phyloP scores from a whole-genome alignment of 805 yeast species.

The Yarrowia bubula region DNA sequence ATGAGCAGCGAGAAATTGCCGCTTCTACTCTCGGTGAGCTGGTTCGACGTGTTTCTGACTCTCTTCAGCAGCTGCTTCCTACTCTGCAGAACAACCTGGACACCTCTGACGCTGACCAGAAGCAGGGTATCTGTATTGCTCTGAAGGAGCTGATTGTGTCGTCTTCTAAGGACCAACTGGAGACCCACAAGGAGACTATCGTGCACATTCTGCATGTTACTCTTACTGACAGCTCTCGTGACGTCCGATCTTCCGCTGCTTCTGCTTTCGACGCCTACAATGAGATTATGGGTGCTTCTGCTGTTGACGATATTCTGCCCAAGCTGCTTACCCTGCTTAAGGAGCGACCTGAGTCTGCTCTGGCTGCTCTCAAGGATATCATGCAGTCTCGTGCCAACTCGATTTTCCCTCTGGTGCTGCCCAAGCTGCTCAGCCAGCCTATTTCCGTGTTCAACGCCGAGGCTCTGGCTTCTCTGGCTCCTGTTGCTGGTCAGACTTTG shows the following conservation, averaged over 20 bases:
- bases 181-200: constrained; percentile 63
- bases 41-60: constrained; percentile 86
- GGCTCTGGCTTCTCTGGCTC: constrained; percentile 81
- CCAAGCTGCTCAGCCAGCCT: constrained; percentile 78
- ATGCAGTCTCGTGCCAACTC: constrained; percentile 87
- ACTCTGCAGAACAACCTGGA: constrained; percentile 63
- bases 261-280: constrained; percentile 85
- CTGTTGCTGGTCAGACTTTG: constrained; percentile 83
- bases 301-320: constrained; percentile 87
- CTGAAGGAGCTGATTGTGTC: constrained; percentile 80
- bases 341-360: constrained; percentile 59
- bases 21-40: constrained; percentile 93
- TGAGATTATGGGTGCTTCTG: constrained; percentile 74
- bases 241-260: constrained; percentile 89
- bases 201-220: constrained; percentile 76
- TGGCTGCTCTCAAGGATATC: constrained; percentile 84
- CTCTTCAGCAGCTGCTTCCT: constrained; percentile 80
- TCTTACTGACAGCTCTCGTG: constrained; percentile 66
- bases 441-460: constrained; percentile 80
- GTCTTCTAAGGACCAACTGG: constrained; percentile 55
- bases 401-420: constrained; percentile 89
- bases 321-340: constrained; percentile 70
- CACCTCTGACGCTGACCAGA: constrained; percentile 70
- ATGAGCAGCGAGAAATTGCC: constrained; percentile 76
- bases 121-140: constrained; percentile 96